Evolutionary conservation across 768 basidiomycete genomes (phyloP).

Genomic region (Amanita phalloides): DNA sequence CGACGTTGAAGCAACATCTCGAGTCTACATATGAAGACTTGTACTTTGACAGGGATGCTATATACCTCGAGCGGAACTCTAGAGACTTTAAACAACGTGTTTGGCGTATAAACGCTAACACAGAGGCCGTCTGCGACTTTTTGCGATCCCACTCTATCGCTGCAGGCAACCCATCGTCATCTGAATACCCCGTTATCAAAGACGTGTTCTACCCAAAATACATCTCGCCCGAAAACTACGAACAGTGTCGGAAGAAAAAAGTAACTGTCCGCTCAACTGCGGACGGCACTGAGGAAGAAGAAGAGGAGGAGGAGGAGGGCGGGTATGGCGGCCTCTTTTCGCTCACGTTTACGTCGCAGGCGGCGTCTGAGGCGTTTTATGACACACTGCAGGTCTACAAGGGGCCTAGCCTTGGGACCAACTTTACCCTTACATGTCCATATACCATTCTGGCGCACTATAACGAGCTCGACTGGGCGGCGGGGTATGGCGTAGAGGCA

Average conservation of each 20-base stretch:
- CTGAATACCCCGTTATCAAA: constrained; percentile 42
- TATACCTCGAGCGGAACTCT: constrained; percentile 98
- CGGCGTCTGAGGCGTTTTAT: constrained; percentile 71
- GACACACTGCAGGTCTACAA: constrained; percentile 78
- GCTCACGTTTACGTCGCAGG: constrained; percentile 62
- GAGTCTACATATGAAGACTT: constrained; percentile 62
- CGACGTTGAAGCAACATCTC: constrained; percentile 50
- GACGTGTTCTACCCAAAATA: constrained; percentile 89
- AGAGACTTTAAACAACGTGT: constrained; percentile 80
- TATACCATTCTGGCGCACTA: constrained; percentile 92
- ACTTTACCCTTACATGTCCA: constrained; percentile 91
- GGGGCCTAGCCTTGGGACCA: constrained; percentile 89
- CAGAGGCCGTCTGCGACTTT: constrained; percentile 75
- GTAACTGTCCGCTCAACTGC: constrained; percentile 5
- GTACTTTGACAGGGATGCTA: constrained; percentile 86
- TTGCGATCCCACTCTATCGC: constrained; percentile 48
- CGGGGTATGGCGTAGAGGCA: constrained; percentile 72
- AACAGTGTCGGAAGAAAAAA: constrained; percentile 45
- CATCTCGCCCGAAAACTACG: constrained; percentile 60
- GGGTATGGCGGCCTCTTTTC: constrained; percentile 87
- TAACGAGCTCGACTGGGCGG: constrained; percentile 86
- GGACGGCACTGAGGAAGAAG: constrained; percentile 3
- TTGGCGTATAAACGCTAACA: constrained; percentile 66
- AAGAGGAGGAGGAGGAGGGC: constrained; percentile 15
- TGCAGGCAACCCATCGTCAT: constrained; percentile 18